Conservation (phyloP, 2,329 filamentous ascomycete species). For the Xylariomycetidae sp. region DNA sequence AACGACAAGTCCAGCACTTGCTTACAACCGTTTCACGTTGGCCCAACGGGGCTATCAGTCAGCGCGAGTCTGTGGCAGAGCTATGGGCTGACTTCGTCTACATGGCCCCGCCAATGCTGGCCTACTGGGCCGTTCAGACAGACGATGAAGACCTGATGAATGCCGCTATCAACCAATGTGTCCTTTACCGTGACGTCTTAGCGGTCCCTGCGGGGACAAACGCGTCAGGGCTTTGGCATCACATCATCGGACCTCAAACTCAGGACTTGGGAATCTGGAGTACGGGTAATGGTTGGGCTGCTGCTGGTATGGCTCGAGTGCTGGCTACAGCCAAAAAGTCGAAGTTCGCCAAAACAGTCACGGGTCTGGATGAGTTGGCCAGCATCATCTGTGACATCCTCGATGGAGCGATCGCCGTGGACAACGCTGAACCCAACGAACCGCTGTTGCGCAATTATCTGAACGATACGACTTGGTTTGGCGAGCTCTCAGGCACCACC, state of each 20-base stretch:
- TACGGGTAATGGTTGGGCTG: constrained; percentile 43
- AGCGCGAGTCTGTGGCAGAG: constrained; percentile 35
- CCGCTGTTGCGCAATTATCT: constrained; percentile 41
- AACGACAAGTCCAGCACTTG: constrained; percentile 34
- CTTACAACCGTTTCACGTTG: constrained; percentile 33
- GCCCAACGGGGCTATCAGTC: constrained; percentile 41
- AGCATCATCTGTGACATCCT: constrained; percentile 20
- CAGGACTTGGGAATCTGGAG: constrained; percentile 36
- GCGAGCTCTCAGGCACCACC: constrained; percentile 41
- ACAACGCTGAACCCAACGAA: constrained; percentile 14
- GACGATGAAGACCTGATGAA: constrained; percentile 28
- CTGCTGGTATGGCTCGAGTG: constrained; percentile 39
- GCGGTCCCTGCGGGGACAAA: constrained; percentile 22
- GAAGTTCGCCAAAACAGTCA: constrained; percentile 20
- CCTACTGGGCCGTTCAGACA: constrained; percentile 36
- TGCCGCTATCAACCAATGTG: constrained; percentile 33
- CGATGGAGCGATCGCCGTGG: constrained; percentile 27
- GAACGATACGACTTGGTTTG: constrained; percentile 36
- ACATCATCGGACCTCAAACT: constrained; percentile 34
- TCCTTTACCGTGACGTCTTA: constrained; percentile 35
- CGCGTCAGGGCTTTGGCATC: constrained; percentile 32
- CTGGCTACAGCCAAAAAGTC: constrained; percentile 35
- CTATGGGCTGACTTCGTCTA: constrained; percentile 44
- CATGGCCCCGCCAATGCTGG: constrained; percentile 44
- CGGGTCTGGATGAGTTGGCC: constrained; percentile 30